A percentile compares a stretch with the other conserved stretches of the same genome.
Conservation (phyloP, 805 yeast genomes). For the Ogataea angusta region DNA sequence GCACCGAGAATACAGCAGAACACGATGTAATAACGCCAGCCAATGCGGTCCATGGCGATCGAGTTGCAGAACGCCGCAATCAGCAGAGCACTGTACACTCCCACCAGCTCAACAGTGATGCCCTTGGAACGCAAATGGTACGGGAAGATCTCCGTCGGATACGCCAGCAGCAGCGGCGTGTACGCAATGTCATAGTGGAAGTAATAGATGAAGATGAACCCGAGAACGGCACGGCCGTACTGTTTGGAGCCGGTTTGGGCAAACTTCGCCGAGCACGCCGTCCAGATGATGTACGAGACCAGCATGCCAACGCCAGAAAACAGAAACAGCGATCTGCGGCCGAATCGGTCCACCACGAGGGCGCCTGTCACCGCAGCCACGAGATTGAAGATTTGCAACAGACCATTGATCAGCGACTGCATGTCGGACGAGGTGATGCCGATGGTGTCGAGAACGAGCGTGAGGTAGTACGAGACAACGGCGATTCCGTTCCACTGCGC, state of each 20-base stretch:
- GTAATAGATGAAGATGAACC: constrained; percentile 30
- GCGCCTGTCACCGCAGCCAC: constrained; percentile 32
- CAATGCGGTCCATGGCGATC: constrained; percentile 38
- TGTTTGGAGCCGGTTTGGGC: constrained; percentile 6
- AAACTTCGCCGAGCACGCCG: constrained; percentile 42
- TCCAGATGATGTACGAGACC: constrained; percentile 41
- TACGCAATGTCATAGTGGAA: constrained; percentile 41
- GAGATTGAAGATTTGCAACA: constrained; percentile 46
- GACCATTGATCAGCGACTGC: constrained; percentile 51
- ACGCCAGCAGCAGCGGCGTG: constrained; percentile 46
- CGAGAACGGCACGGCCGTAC: constrained; percentile 28
- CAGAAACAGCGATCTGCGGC: constrained; percentile 38
- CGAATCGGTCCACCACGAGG: constrained; percentile 30
- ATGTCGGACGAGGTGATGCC: constrained; percentile 47
- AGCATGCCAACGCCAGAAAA: constrained; percentile 37
- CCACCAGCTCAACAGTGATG: constrained; percentile 39
- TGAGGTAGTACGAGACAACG: constrained; percentile 44
- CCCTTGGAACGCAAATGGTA: constrained; percentile 58
- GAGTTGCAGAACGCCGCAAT: constrained; percentile 30
- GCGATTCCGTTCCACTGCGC: constrained; percentile 46
- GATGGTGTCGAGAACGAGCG: constrained; percentile 46
- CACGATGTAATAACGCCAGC: constrained; percentile 37
- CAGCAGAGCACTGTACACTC: constrained; percentile 17
- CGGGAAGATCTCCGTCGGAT: constrained; percentile 50
- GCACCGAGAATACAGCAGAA: constrained; percentile 33